A percentile compares a stretch with the other conserved stretches of the same genome.
Conservation (phyloP, 192 early-diverging fungal species). For the Coemansia sp. region DNA sequence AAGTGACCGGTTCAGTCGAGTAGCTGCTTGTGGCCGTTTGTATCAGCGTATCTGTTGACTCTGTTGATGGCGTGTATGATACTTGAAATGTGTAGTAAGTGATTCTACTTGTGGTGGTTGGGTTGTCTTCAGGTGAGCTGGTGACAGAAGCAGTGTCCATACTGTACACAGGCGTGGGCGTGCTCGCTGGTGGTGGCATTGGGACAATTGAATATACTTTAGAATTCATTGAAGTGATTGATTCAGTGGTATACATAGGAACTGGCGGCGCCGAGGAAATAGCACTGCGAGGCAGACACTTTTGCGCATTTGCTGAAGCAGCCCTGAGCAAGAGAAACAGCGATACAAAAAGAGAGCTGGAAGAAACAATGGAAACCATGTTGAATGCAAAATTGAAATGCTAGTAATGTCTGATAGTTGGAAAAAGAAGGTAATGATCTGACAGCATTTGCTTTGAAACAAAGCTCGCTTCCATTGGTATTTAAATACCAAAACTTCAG, state of each 20-base stretch:
- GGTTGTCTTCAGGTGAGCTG: neutral
- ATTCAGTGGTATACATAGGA: neutral
- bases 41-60: neutral
- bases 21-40: neutral
- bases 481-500: neutral
- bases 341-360: neutral
- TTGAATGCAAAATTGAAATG: neutral
- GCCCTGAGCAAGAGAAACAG: neutral
- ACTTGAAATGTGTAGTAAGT: slow-evolving; percentile 7
- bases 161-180: neutral
- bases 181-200: neutral
- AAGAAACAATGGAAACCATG: neutral
- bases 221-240: neutral
- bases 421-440: neutral
- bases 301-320: neutral
- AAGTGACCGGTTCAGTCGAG: neutral
- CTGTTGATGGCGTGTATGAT: neutral
- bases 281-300: neutral
- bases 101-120: neutral
- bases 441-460: too few relatives aligned
- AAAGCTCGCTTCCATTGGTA: neutral
- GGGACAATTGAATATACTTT: neutral
- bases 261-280: neutral
- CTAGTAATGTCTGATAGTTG: neutral
- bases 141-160: neutral